These are phyloP conservation scores for Spathaspora arborariae DNA, from an alignment of 805 yeast genomes.

Conservation along the genomic window DNA sequence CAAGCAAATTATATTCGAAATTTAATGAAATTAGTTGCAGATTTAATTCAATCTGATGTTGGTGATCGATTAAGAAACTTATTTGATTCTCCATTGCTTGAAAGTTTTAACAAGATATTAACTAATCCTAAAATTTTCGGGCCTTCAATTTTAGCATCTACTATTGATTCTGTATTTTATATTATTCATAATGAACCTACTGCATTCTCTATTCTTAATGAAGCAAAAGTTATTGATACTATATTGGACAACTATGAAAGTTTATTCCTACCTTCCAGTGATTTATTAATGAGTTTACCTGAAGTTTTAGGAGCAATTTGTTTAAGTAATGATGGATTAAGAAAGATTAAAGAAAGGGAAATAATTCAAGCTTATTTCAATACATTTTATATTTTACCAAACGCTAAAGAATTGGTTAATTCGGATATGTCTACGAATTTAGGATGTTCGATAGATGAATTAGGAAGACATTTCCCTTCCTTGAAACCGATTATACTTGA, in stretches of 20 bases:
- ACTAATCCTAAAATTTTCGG: conserved; percentile 62
- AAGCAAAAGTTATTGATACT: conserved; percentile 67
- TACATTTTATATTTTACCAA: conserved; percentile 45
- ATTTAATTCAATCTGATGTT: conserved; percentile 65
- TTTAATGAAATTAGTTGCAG: conserved; percentile 58
- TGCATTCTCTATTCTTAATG: conserved; percentile 73
- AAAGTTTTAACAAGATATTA: conserved; percentile 56
- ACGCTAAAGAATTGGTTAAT: conserved; percentile 50
- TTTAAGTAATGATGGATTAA: conserved; percentile 68
- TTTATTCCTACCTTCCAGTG: conserved; percentile 56
- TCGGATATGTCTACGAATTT: conserved; percentile 49
- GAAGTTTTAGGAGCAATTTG: conserved; percentile 82
- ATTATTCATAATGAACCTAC: conserved; percentile 91
- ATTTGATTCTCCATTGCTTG: conserved; percentile 78
- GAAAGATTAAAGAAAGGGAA: conserved; percentile 43
- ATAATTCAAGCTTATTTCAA: conserved; percentile 44
- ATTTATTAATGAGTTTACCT: conserved; percentile 58
- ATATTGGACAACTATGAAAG: conserved; percentile 55
- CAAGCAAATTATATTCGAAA: conserved; percentile 50
- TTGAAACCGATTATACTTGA: conserved; percentile 56
- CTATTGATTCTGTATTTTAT: conserved; percentile 60
- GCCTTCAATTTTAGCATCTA: conserved; percentile 53
- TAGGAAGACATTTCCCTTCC: conserved; percentile 78
- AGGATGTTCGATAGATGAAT: conserved; percentile 72
- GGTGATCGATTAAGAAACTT: conserved; percentile 83